Base-by-base conservation (phyloP, 768 basidiomycete genomes). In the Termitomyces sp. region DNA sequence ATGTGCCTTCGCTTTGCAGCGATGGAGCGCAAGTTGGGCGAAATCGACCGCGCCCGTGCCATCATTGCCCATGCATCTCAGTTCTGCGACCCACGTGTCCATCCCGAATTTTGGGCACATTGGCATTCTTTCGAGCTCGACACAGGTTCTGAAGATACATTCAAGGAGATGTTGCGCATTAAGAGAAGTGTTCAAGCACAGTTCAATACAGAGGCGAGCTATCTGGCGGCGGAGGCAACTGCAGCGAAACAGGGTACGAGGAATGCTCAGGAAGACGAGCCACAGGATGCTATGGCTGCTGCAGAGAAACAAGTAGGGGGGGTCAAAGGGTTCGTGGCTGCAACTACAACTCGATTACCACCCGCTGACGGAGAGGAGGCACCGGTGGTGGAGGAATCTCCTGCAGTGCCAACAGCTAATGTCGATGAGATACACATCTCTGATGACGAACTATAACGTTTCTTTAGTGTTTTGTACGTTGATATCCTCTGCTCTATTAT, bases 41-140 rank as follows among this genome's bases (percentile, higher is more conserved):
- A 99, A 75, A 98, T 99, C 70, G 97, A 99, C 73, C 82, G 97
- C 24, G 97, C 97, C 12, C 85, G 97, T 47, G 89, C 94, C 2
- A 89, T 98, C 61, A 98, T 96, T 62, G 96, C 94, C 2, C 96
- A 98, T 66, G 96, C 97, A 0, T 93, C 92, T 19, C 97, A 99
- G 66, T 98, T 99, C 80, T 99, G 96, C 70, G 96, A 98, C 67
- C 96, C 96, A 12, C 83, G 96, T 17, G 82, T 89, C 58, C 84
- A 90, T 66, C 87, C 93, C 35, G 84, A 86, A 57, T 98, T 98
- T 79, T 98, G 97, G 97, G 71, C 79, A 30, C 93, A 97, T 67
- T 98, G 97, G 97, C 94, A 98, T 69, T 78, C 77, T 49, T 99
- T 98, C 74, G 97, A 99, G 72, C 93, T 98, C 65, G 97, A 98